Percentiles rank a stretch among this genome's conserved stretches.
These are phyloP conservation scores for Exophiala aquamarina DNA, from an alignment of 2,329 filamentous ascomycete genomes.

Conservation along the genomic window DNA sequence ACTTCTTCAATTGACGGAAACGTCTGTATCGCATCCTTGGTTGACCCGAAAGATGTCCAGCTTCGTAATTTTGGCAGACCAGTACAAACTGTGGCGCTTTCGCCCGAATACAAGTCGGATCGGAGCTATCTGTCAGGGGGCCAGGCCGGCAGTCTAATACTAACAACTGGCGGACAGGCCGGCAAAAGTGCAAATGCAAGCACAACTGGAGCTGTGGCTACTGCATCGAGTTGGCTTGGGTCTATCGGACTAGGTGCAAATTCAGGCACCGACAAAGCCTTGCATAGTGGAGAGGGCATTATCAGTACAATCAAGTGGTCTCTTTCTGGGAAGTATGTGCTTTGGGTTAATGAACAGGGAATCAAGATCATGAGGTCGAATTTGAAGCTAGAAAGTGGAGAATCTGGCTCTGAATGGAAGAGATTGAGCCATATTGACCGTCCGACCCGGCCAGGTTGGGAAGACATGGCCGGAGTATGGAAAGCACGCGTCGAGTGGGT, in stretches of 20 bases:
- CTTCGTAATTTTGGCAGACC: constrained; percentile 91
- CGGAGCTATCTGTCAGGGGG: constrained; percentile 88
- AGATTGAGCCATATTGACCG: constrained; percentile 88
- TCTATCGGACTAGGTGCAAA: constrained; percentile 78
- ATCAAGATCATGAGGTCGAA: constrained; percentile 98
- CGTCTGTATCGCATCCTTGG: constrained; percentile 83
- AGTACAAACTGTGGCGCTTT: constrained; percentile 88
- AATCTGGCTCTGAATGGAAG: constrained; percentile 87
- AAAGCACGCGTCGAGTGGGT: constrained; percentile 92
- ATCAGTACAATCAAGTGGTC: constrained; percentile 96
- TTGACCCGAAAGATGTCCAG: constrained; percentile 86
- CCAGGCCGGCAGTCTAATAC: constrained; percentile 78
- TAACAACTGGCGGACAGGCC: constrained; percentile 77
- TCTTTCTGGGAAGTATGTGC: constrained; percentile 83
- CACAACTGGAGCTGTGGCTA: constrained; percentile 78
- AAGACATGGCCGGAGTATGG: constrained; percentile 96
- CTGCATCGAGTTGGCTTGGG: constrained; percentile 87
- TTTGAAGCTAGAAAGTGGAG: constrained; percentile 71
- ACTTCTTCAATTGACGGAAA: constrained; percentile 95
- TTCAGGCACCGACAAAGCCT: constrained; percentile 77
- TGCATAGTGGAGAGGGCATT: constrained; percentile 89
- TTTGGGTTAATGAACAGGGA: constrained; percentile 94
- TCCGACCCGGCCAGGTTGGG: constrained; percentile 83
- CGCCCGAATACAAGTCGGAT: constrained; percentile 89
- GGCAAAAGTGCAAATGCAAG: constrained; percentile 82